Base-by-base conservation (phyloP, 257 asterid species). In the Solanum arcanum region DNA sequence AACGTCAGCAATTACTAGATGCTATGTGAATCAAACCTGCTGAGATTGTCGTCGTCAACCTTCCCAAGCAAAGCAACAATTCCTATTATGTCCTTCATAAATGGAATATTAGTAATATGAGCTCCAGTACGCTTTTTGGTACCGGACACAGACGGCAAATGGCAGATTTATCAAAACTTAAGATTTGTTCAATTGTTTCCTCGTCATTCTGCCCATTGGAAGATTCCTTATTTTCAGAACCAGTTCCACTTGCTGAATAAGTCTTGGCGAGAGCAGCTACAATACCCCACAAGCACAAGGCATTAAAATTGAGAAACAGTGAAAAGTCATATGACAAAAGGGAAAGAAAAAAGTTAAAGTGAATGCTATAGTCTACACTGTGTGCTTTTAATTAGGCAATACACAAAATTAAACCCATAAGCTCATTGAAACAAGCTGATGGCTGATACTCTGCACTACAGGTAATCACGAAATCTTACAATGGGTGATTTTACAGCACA, bases 11-110 rank as follows among this genome's bases (percentile, higher is more conserved):
- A 72, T 62, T 31, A 83, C 83, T 37, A 47, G 77, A 60, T 49
- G 83, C 25, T 35, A 70, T 83, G 88, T 13, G 83, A 90, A 87
- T 88, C 91, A 68, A 90, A 95, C 99, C 98, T 91, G 96, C 96
- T 95, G 70, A 96, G 93, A 87, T 90, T 92, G 80, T 88, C 92
- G 86, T 94, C 96, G 14, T 92, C 95, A 85, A 94, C 91, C 81
- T 88, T 93, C 82, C 97, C 98, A 86, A 95, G 98, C 49, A 93
- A 90, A 69, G 97, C 97, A 91, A 94, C 97, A 77, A 93, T 44
- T 77, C 99, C 99, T 12, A 94, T 73, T 90, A 94, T 93, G 81
- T 94, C 98, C 88, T 93, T 92, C 56, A 89, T 88, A 86, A 9
- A 89, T 89, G 56, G 27, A 27, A 27, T 27, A 27, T 27, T 27